Conservation (phyloP, 1,139 yeast genomes). For the Nematodospora anomalae region DNA sequence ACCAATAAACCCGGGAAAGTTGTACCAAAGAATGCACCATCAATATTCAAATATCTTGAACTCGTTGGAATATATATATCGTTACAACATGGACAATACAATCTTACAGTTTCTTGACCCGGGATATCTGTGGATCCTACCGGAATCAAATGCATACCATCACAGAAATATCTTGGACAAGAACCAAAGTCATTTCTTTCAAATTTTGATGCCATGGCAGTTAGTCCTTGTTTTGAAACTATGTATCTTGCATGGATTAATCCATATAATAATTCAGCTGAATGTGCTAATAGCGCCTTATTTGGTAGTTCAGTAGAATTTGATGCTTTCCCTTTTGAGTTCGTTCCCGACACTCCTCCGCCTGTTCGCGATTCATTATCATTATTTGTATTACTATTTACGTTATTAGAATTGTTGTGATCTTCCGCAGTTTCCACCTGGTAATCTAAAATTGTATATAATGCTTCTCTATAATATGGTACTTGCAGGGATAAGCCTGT, state of each 20-base stretch:
- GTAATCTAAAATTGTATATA: constrained; percentile 75
- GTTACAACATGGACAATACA: constrained; percentile 92
- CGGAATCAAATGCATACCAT: constrained; percentile 90
- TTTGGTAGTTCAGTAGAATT: constrained; percentile 54
- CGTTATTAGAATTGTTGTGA: constrained; percentile 17
- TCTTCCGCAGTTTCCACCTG: constrained; percentile 80
- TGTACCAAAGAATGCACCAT: constrained; percentile 96
- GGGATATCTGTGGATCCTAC: constrained; percentile 90
- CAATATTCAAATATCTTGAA: constrained; percentile 80
- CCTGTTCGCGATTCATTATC: constrained; percentile 1
- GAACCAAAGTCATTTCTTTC: constrained; percentile 87
- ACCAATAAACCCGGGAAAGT: constrained; percentile 91
- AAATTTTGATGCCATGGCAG: constrained; percentile 94
- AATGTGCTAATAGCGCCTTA: constrained; percentile 76
- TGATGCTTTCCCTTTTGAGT: constrained; percentile 4
- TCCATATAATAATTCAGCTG: constrained; percentile 91
- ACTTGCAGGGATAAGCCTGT: constrained; percentile 86
- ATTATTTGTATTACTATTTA: constrained; percentile 9
- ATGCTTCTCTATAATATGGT: constrained; percentile 88
- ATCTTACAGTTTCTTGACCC: constrained; percentile 86
- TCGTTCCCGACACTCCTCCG: not conserved
- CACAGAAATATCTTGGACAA: constrained; percentile 89
- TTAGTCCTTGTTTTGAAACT: constrained; percentile 84
- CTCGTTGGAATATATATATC: constrained; percentile 88
- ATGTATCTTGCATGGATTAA: constrained; percentile 92